These are phyloP conservation scores for Haplographium delicatum DNA, from an alignment of 495 filamentous ascomycete species.

Conservation along the genomic window DNA sequence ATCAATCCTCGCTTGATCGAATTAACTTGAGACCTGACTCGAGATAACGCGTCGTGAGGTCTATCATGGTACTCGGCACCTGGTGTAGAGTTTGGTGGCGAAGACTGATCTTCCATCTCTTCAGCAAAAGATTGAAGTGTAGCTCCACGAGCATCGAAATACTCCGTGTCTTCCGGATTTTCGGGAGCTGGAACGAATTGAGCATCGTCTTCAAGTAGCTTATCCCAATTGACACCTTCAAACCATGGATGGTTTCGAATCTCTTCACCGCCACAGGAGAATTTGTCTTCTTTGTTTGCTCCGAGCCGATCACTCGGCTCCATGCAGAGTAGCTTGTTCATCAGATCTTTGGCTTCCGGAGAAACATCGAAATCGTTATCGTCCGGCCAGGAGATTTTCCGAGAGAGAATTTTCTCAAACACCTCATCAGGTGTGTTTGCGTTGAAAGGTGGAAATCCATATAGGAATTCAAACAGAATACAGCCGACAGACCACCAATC, in stretches of 20 bases:
- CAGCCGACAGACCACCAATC: constrained; percentile 99
- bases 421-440: constrained; percentile 86
- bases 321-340: constrained; percentile 80
- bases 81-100: constrained; percentile 54
- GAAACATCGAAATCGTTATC: constrained; percentile 68
- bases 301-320: constrained; percentile 78
- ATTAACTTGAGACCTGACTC: constrained; percentile 73
- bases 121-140: constrained; percentile 84
- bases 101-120: constrained; percentile 85
- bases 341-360: constrained; percentile 82
- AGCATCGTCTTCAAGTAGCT: constrained; percentile 83
- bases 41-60: constrained; percentile 90
- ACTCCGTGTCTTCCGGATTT: constrained; percentile 96
- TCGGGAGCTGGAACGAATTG: constrained; percentile 91
- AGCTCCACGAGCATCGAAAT: constrained; percentile 90
- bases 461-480: constrained; percentile 95
- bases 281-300: constrained; percentile 75
- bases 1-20: constrained; percentile 82
- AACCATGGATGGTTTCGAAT: constrained; percentile 91
- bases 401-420: constrained; percentile 90
- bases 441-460: constrained; percentile 90
- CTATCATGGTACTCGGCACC: constrained; percentile 70
- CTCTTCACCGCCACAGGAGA: constrained; percentile 75
- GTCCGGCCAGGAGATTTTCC: constrained; percentile 84
- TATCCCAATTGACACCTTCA: constrained; percentile 80